Percentiles rank a stretch among this genome's conserved stretches.
Conservation (phyloP, 2,329 filamentous ascomycete species). For the Orbilia ellipsospora region DNA sequence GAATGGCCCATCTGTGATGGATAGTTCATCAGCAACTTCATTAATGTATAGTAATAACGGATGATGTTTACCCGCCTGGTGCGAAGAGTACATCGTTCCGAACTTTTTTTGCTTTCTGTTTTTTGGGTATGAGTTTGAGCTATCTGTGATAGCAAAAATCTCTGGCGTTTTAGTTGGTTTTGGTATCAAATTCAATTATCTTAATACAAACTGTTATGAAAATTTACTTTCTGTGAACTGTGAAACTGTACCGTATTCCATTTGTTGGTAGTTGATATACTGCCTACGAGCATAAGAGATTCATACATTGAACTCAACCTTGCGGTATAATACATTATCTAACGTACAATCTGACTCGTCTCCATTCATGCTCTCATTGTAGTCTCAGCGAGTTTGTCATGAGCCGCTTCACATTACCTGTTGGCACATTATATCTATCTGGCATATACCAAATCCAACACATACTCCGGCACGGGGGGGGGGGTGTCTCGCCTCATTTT, state of each 20-base stretch:
- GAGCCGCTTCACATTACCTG: too few relatives aligned
- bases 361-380: too few relatives aligned
- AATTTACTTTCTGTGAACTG: not conserved
- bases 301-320: not conserved
- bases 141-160: not conserved
- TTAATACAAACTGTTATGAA: not conserved
- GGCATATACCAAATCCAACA: not conserved
- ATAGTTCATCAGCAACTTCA: too few relatives aligned
- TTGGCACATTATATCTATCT: too few relatives aligned
- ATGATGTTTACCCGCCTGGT: constrained; percentile 42
- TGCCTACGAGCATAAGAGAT: not conserved
- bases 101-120: not conserved
- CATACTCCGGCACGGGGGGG: too few relatives aligned
- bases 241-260: not conserved
- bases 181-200: constrained; percentile 1
- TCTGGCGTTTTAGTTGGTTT: not conserved
- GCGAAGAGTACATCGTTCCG: constrained; percentile 32
- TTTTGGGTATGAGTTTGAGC: not conserved
- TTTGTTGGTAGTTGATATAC: too few relatives aligned
- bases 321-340: constrained; percentile 9
- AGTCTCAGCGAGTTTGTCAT: too few relatives aligned
- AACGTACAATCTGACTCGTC: constrained; percentile 11
- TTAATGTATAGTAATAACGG: not conserved
- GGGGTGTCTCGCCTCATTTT: too few relatives aligned
- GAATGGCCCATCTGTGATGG: too few relatives aligned